Evolutionary conservation across 192 early-diverging fungal genomes (phyloP).

Genomic region (Irineochytrium annulatum): DNA sequence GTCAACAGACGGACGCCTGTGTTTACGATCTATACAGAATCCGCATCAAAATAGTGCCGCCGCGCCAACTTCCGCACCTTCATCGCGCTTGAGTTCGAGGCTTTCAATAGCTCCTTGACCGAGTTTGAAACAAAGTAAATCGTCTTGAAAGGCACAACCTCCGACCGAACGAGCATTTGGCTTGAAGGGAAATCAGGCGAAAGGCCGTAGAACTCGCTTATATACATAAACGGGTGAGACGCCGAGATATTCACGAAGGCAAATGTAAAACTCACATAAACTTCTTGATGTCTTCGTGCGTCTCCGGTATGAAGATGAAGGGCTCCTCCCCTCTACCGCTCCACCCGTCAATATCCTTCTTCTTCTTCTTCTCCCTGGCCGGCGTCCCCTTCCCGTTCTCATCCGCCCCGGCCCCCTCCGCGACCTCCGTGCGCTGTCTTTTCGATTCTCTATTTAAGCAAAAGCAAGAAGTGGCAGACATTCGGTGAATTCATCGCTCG

Average conservation of each 20-base stretch:
- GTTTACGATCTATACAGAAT: conserved; percentile 68
- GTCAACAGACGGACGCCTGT: conserved; percentile 88
- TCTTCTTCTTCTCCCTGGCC: conserved; percentile 9
- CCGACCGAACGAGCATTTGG: conserved; percentile 87
- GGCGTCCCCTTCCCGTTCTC: conserved; percentile 7
- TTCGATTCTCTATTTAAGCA: not conserved
- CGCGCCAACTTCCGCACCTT: conserved; percentile 27
- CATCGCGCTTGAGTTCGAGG: conserved; percentile 44
- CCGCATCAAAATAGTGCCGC: not conserved
- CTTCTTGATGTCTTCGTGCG: conserved; percentile 54
- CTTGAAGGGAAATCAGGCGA: conserved; percentile 66
- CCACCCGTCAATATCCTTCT: conserved; percentile 17
- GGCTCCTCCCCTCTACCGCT: conserved; percentile 67
- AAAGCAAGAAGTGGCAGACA: not conserved
- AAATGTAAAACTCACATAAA: conserved; percentile 41
- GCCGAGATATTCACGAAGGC: not conserved
- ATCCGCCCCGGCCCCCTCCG: conserved; percentile 11
- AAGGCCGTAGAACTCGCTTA: conserved; percentile 71
- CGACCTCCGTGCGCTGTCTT: not conserved
- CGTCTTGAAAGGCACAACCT: conserved; percentile 57
- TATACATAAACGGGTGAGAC: not conserved
- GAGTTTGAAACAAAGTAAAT: conserved; percentile 84
- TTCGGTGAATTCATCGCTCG: not conserved
- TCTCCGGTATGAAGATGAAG: conserved; percentile 73
- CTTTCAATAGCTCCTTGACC: conserved; percentile 68